Conservation (phyloP, 164 flowering plant species). For the Echeveria elegans region DNA sequence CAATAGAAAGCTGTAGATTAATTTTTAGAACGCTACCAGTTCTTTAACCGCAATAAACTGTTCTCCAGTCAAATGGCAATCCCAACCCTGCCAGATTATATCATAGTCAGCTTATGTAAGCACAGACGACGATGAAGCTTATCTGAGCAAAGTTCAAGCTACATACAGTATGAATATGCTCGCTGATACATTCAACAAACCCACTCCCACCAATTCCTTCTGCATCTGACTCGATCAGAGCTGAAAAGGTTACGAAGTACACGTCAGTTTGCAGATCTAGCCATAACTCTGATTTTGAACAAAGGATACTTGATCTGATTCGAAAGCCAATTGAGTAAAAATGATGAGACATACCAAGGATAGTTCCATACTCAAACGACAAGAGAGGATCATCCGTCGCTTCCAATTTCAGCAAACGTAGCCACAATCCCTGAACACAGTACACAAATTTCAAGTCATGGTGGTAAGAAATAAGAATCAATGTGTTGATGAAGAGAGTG, state of each 20-base stretch:
- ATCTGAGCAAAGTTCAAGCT: neutral
- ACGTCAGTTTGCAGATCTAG: slow-evolving; percentile 3
- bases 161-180: slow-evolving; percentile 87
- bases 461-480: neutral
- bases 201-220: slow-evolving; percentile 99
- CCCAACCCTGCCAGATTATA: slow-evolving; percentile 69
- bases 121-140: slow-evolving; percentile 6
- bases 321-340: slow-evolving; percentile 2
- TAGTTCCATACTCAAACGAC: slow-evolving; percentile 97
- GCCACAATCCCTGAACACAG: slow-evolving; percentile 74
- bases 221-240: slow-evolving; percentile 96
- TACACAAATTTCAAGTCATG: neutral
- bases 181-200: slow-evolving; percentile 96
- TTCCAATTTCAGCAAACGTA: slow-evolving; percentile 87
- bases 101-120: slow-evolving; percentile 10
- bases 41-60: slow-evolving; percentile 99
- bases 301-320: neutral
- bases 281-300: neutral
- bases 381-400: slow-evolving; percentile 98
- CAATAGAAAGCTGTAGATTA: neutral
- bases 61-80: slow-evolving; percentile 80
- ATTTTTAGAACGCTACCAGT: slow-evolving; percentile 37
- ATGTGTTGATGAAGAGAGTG: neutral
- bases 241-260: slow-evolving; percentile 30
- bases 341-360: slow-evolving; percentile 53